These are phyloP conservation scores for Lentinula detonsa DNA, from an alignment of 768 basidiomycete genomes.

Conservation along the genomic window DNA sequence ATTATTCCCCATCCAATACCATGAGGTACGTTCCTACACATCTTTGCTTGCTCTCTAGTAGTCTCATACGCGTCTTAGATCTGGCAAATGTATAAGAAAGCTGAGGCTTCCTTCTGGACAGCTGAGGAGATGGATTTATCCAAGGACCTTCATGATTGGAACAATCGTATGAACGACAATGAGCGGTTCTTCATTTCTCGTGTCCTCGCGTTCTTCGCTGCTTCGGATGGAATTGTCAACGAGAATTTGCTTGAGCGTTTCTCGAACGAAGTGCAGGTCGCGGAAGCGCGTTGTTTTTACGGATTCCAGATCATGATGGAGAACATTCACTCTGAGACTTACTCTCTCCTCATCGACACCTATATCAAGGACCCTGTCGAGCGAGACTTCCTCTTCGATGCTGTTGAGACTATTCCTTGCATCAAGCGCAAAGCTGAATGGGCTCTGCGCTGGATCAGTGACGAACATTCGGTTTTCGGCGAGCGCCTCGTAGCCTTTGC, in stretches of 20 bases:
- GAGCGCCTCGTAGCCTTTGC: constrained; percentile 64
- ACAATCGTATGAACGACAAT: constrained; percentile 43
- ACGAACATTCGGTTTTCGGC: constrained; percentile 45
- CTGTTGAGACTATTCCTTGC: constrained; percentile 60
- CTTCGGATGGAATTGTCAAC: constrained; percentile 65
- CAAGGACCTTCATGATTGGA: constrained; percentile 58
- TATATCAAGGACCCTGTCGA: constrained; percentile 7
- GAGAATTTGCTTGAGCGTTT: constrained; percentile 67
- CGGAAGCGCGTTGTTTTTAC: constrained; percentile 67
- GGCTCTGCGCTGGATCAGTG: constrained; percentile 59
- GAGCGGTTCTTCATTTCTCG: constrained; percentile 62
- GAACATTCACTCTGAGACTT: constrained; percentile 62
- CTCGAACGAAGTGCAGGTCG: constrained; percentile 56
- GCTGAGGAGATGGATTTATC: constrained; percentile 59
- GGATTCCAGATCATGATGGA: constrained; percentile 75
- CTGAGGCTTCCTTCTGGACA: constrained; percentile 61
- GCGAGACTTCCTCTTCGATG: constrained; percentile 5
- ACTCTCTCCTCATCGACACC: constrained; percentile 7
- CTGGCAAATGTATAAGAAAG: constrained; percentile 66
- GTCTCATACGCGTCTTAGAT: constrained; percentile 29
- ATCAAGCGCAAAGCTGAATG: constrained; percentile 59
- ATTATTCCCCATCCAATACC: constrained; percentile 71
- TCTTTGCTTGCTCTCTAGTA: background rate
- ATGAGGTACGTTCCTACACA: constrained; percentile 23
- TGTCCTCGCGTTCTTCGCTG: constrained; percentile 67